Evolutionary conservation across 2,329 filamentous ascomycete genomes (phyloP), one percentile per base, ranked within the genome.

Genomic region (Colletotrichum sp.): DNA sequence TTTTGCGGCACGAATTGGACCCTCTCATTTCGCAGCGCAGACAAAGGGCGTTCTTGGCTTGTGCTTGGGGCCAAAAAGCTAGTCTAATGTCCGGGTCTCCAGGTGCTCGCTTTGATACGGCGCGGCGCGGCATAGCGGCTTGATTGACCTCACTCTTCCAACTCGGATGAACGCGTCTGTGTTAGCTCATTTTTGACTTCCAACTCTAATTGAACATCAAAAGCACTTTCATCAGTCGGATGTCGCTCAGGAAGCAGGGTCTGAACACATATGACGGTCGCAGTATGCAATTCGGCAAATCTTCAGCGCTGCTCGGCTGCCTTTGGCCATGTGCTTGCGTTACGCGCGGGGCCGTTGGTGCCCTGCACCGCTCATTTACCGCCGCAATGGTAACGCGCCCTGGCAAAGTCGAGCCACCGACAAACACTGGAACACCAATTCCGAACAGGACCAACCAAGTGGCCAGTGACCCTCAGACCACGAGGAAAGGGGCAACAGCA

Each of bases 141-240:
- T 65, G 49, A 60, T 60, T 65, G 28, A 60, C 64, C 44, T 59
- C 65, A 68, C n/a, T 24, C 49, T 63, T 21, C 39, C 49, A 62
- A 26, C 55, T 44, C 57, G 36, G 52, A 44, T 68, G 34, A 44
- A 69, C 70, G 32, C 69, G 57, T 67, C 55, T 52, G 74, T 74
- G 21, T 66, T 74, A 60, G 70, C 49, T 66, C 30, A 9, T 15
- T 44, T 52, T 71, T 75, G 32, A 68, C 52, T 64, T 71, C 59
- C 21, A 74, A 76, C 74, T 69, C 30, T 76, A 76, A 64, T 77
- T 76, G 62, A 62, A 77, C 76, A 74, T 72, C 70, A 16, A 6
- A 18, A n/a, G 30, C 52, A 16, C n/a, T 36, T 8, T 55, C 15
- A 4, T 9, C 26, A 32, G 21, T 32, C 24, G 18, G 30, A 16